A percentile compares a stretch with the other conserved stretches of the same genome.
These are phyloP conservation scores for Roridomyces roridus DNA, from an alignment of 768 basidiomycete species.

Conservation along the genomic window DNA sequence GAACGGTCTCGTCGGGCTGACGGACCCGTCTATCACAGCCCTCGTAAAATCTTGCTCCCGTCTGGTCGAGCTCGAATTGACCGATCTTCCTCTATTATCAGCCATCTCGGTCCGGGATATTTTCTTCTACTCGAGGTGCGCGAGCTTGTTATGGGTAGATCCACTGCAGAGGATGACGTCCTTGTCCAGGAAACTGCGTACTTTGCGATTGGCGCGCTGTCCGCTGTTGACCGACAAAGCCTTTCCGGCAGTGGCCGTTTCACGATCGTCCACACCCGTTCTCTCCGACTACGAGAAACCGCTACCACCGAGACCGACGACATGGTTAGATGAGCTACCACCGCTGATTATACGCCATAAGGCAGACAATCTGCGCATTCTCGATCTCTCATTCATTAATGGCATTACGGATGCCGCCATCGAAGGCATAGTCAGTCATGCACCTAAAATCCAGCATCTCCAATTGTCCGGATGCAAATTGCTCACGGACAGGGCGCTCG, in stretches of 20 bases:
- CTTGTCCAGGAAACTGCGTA: constrained; percentile 68
- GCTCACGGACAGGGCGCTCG: constrained; percentile 76
- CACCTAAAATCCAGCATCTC: constrained; percentile 77
- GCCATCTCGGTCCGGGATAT: constrained; percentile 76
- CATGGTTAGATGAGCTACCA: constrained; percentile 67
- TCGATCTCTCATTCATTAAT: constrained; percentile 77
- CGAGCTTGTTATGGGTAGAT: constrained; percentile 9
- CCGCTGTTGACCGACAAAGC: constrained; percentile 77
- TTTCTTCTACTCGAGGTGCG: constrained; percentile 75
- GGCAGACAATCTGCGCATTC: constrained; percentile 75
- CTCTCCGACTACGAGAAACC: constrained; percentile 50
- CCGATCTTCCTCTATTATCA: constrained; percentile 70
- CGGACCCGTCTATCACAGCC: constrained; percentile 64
- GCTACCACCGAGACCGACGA: constrained; percentile 59
- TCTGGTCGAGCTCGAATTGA: constrained; percentile 84
- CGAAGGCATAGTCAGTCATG: constrained; percentile 75
- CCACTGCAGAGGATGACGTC: constrained; percentile 17
- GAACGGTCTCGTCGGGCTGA: constrained; percentile 69
- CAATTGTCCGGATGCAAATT: constrained; percentile 78
- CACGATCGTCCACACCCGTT: constrained; percentile 35
- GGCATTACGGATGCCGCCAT: constrained; percentile 79
- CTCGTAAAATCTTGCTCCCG: constrained; percentile 78
- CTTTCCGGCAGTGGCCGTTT: constrained; percentile 81
- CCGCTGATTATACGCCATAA: constrained; percentile 67
- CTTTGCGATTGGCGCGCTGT: constrained; percentile 81